These are phyloP conservation scores for Metarhizium brunneum DNA, from an alignment of 2,329 filamentous ascomycete genomes.

Conservation along the genomic window DNA sequence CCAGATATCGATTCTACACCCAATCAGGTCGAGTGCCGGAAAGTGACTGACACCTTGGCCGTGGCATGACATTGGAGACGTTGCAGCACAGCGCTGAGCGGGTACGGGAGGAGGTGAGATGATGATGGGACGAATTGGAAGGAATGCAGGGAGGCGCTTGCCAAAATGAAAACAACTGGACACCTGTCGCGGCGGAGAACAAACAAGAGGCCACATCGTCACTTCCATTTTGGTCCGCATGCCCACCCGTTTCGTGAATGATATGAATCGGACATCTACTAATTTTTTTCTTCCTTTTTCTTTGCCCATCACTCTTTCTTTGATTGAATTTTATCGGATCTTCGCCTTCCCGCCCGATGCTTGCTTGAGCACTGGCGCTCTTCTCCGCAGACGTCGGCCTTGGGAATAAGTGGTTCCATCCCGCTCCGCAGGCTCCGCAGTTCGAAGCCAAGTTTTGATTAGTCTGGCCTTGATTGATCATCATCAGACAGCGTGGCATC, in stretches of 20 bases:
- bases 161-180: not conserved
- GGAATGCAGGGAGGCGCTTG: not conserved
- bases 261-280: not conserved
- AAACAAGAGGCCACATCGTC: not conserved
- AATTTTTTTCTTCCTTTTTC: not conserved
- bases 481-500: conserved; percentile 15
- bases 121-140: not conserved
- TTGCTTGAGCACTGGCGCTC: not conserved
- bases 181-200: not conserved
- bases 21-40: not conserved
- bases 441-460: not conserved
- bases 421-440: not conserved
- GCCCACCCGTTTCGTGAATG: not conserved
- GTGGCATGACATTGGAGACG: not conserved
- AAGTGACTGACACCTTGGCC: not conserved
- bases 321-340: not conserved
- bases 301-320: not conserved
- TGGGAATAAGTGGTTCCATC: not conserved
- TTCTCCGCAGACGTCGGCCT: not conserved
- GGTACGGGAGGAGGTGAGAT: not conserved
- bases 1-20: not conserved
- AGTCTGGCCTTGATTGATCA: conserved; percentile 1
- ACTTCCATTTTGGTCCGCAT: not conserved
- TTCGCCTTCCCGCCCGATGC: not conserved
- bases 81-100: not conserved